Percentiles rank a stretch among this genome's conserved stretches.
Evolutionary conservation across 2,329 filamentous ascomycete species (phyloP).

Genomic region (Penicillium freii): DNA sequence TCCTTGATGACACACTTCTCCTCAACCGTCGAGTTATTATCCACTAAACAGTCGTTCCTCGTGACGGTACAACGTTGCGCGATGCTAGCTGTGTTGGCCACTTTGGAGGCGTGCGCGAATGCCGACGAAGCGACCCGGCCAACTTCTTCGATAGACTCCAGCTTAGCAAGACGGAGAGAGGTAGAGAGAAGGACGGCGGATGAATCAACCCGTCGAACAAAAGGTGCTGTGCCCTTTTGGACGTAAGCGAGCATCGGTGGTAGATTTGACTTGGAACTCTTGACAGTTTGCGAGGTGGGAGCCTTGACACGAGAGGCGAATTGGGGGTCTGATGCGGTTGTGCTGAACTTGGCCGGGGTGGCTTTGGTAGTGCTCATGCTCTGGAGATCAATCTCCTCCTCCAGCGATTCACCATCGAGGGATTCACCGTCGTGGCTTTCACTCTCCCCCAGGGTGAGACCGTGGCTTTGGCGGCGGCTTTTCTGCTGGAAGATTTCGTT

Average conservation of each 20-base stretch:
- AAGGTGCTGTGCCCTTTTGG: conserved; percentile 58
- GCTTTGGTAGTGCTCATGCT: conserved; percentile 54
- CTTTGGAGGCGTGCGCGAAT: conserved; percentile 74
- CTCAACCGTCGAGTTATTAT: conserved; percentile 83
- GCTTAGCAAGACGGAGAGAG: conserved; percentile 81
- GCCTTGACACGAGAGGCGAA: conserved; percentile 33
- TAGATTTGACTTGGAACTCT: conserved; percentile 7
- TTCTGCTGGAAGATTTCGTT: conserved; percentile 60
- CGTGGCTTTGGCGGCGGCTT: conserved; percentile 27
- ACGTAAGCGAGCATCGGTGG: conserved; percentile 74
- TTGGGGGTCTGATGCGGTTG: conserved; percentile 12
- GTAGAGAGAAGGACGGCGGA: conserved; percentile 75
- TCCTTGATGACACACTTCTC: conserved; percentile 92
- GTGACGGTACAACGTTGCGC: conserved; percentile 79
- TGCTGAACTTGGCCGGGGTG: conserved; percentile 18
- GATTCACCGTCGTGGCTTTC: conserved; percentile 41
- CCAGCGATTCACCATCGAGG: conserved; percentile 24
- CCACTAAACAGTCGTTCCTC: conserved; percentile 76
- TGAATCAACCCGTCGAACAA: conserved; percentile 87
- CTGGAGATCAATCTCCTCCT: conserved; percentile 56
- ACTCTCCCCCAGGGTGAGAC: conserved; percentile 42
- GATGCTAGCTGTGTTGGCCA: conserved; percentile 79
- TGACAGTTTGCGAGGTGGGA: conserved; percentile 12
- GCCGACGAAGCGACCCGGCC: conserved; percentile 61
- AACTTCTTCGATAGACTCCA: conserved; percentile 64